phyloP scores from a whole-genome alignment of 306 rosid species.

The Cajanus cajan region DNA sequence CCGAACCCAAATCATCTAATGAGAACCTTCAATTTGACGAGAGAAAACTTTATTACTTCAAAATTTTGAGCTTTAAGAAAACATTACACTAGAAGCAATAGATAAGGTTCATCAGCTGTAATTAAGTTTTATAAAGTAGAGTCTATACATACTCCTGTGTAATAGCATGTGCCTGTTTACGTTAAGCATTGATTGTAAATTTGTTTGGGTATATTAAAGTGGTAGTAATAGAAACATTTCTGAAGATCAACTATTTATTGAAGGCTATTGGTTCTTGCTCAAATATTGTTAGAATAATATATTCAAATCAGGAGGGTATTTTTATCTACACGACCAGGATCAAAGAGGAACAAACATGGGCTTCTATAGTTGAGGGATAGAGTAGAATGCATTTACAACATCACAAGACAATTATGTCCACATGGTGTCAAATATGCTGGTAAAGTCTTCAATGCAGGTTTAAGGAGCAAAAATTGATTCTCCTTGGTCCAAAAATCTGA shows the following conservation, averaged over 20 bases:
- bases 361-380: neutral
- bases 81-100: neutral
- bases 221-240: neutral
- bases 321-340: neutral
- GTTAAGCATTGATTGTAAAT: neutral
- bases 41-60: slow-evolving; percentile 30
- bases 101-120: neutral
- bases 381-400: neutral
- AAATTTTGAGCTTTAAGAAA: neutral
- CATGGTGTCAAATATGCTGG: neutral
- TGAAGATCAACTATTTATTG: neutral
- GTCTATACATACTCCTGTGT: neutral
- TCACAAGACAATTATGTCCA: neutral
- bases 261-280: neutral
- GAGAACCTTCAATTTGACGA: slow-evolving; percentile 54
- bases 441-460: neutral
- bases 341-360: neutral
- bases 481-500: neutral
- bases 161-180: neutral
- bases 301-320: neutral
- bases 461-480: neutral
- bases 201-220: neutral
- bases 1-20: slow-evolving; percentile 84
- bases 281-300: neutral
- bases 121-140: neutral